Evolutionary conservation across 805 yeast genomes (phyloP).

Genomic region (Kodamaea kakaduensis): DNA sequence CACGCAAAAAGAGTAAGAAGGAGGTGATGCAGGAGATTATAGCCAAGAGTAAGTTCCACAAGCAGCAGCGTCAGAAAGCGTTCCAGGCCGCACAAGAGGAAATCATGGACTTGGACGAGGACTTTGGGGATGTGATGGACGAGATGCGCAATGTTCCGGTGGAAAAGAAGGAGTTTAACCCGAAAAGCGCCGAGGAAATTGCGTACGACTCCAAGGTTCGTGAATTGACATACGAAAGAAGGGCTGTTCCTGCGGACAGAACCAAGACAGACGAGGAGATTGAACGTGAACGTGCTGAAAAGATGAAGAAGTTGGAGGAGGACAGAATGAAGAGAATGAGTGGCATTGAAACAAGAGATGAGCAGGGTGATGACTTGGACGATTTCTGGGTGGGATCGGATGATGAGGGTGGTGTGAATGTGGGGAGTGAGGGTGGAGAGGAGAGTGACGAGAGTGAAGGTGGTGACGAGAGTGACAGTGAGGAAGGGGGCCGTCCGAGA

Average conservation of each 20-base stretch:
- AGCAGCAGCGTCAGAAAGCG: slow-evolving; percentile 67
- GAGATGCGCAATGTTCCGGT: slow-evolving; percentile 37
- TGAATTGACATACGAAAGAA: slow-evolving; percentile 63
- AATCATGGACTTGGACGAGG: slow-evolving; percentile 66
- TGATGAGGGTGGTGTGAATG: slow-evolving; percentile 42
- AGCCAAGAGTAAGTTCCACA: slow-evolving; percentile 75
- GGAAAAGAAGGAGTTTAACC: slow-evolving; percentile 20
- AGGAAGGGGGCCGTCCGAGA: slow-evolving; percentile 7
- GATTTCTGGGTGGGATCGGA: slow-evolving; percentile 62
- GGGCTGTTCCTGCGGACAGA: slow-evolving; percentile 79
- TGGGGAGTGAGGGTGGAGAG: slow-evolving; percentile 39
- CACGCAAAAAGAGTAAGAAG: slow-evolving; percentile 70
- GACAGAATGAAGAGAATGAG: slow-evolving; percentile 73
- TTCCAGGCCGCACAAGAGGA: slow-evolving; percentile 58
- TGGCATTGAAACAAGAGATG: slow-evolving; percentile 51
- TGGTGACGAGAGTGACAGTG: slow-evolving; percentile 26
- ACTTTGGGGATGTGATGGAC: slow-evolving; percentile 65
- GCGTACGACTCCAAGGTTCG: slow-evolving; percentile 65
- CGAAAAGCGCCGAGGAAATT: slow-evolving; percentile 39
- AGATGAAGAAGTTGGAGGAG: slow-evolving; percentile 57
- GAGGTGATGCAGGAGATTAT: slow-evolving; percentile 85
- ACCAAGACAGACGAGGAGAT: slow-evolving; percentile 76
- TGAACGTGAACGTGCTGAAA: slow-evolving; percentile 55
- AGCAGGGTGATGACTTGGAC: slow-evolving; percentile 64
- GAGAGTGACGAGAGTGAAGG: slow-evolving; percentile 25